phyloP scores from a whole-genome alignment of 1,284 basidiomycete genomes.

The Microbotryomycetes sp. region DNA sequence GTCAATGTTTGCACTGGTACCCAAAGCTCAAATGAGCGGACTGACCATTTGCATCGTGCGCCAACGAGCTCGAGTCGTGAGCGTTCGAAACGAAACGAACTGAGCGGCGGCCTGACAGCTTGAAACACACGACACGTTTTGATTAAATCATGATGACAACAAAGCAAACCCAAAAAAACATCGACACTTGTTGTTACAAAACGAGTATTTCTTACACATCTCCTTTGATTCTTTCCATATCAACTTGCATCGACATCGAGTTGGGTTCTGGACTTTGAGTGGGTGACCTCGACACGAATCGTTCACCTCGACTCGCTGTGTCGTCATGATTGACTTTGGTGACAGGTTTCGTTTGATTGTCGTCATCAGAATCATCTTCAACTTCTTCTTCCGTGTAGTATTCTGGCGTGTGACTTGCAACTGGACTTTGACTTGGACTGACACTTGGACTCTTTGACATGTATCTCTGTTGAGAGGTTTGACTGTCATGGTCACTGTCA shows the following conservation, averaged over 20 bases:
- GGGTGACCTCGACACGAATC: constrained; percentile 27
- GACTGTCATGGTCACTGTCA: no score
- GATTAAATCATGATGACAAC: no score
- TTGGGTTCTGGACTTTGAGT: constrained; percentile 23
- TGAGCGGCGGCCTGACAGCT: no score
- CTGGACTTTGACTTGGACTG: constrained; percentile 16
- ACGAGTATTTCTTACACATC: constrained; percentile 23
- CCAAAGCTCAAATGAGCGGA: no score
- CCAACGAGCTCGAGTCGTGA: no score
- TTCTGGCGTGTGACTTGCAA: constrained; percentile 11
- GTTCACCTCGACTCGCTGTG: constrained; percentile 6
- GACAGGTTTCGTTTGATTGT: neutral
- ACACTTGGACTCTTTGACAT: constrained; percentile 20
- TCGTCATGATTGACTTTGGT: neutral
- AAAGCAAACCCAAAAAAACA: no score
- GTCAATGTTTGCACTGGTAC: no score
- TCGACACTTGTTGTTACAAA: no score
- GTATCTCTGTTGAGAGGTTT: no score
- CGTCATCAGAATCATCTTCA: constrained; percentile 6
- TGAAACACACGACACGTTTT: no score
- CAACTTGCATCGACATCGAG: constrained; percentile 7
- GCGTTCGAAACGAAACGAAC: no score
- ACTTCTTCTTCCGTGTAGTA: constrained; percentile 14
- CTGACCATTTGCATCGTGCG: no score
- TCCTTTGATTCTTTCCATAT: constrained; percentile 25